A percentile compares a stretch with the other conserved stretches of the same genome.
Evolutionary conservation across 2,329 filamentous ascomycete species (phyloP).

Genomic region (Chaetothyriales sp.): DNA sequence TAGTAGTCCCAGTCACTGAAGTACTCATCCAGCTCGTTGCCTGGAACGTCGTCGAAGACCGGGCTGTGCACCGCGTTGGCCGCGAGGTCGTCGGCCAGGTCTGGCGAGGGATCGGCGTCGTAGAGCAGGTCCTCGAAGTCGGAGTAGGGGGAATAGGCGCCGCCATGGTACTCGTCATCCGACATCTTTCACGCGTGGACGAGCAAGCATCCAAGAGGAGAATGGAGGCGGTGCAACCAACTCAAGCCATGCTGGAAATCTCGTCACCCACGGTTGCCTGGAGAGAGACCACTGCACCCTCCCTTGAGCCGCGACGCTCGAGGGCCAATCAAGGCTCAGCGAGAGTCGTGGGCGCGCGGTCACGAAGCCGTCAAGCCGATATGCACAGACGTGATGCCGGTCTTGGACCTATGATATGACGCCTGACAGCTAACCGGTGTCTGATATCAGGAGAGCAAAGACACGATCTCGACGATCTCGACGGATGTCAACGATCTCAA

Average conservation of each 20-base stretch:
- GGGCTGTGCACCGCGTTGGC: slow-evolving; percentile 28
- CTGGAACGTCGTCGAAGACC: slow-evolving; percentile 26
- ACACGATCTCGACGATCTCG: background rate
- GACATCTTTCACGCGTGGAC: slow-evolving; percentile 9
- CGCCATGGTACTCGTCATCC: slow-evolving; percentile 14
- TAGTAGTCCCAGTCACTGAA: slow-evolving; percentile 35
- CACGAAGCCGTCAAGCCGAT: background rate
- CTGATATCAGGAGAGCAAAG: background rate
- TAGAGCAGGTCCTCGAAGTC: slow-evolving; percentile 16
- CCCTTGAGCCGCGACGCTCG: background rate
- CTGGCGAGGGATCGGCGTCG: slow-evolving; percentile 15
- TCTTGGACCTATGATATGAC: background rate
- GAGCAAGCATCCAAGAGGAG: background rate
- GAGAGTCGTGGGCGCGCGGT: background rate
- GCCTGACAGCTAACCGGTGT: no score
- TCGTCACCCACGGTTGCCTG: no score
- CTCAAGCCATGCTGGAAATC: background rate
- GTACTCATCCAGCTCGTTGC: slow-evolving; percentile 26
- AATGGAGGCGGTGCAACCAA: background rate
- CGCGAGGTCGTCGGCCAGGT: slow-evolving; percentile 28
- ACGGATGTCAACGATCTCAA: no score
- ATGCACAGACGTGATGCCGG: background rate
- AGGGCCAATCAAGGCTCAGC: background rate
- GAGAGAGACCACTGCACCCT: background rate
- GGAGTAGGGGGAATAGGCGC: slow-evolving; percentile 12